Percentiles rank a stretch among this genome's conserved stretches.
Conservation (phyloP, 2,329 filamentous ascomycete genomes). For the Colletotrichum sp. region DNA sequence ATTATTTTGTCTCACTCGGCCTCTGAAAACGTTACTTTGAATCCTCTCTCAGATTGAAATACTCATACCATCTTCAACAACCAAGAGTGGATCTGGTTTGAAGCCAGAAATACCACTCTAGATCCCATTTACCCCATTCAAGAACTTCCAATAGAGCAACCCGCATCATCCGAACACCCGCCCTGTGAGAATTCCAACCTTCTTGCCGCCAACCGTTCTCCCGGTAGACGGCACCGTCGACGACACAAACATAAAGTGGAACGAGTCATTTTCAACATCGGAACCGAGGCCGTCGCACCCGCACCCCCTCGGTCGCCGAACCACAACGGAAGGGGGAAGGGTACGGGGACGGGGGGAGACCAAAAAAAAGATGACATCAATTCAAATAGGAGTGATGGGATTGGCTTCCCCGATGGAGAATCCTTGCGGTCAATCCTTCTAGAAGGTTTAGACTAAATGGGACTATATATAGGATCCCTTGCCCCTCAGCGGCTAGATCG, state of each 20-base stretch:
- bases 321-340: neutral
- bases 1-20: neutral
- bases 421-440: neutral
- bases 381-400: neutral
- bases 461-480: neutral
- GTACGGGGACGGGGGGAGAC: neutral
- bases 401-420: neutral
- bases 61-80: neutral
- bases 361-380: neutral
- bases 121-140: accelerated
- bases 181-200: neutral
- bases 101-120: neutral
- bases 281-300: neutral
- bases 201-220: neutral
- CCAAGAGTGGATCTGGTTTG: neutral
- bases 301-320: neutral
- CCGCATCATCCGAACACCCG: neutral
- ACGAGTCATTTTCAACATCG: neutral
- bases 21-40: neutral
- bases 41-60: neutral
- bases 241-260: neutral
- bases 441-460: neutral
- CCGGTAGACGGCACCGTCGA: neutral
- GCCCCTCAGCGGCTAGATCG: neutral
- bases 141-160: neutral